Evolutionary conservation across 139 green algal genomes (phyloP).

Genomic region (Chlorella sp.): DNA sequence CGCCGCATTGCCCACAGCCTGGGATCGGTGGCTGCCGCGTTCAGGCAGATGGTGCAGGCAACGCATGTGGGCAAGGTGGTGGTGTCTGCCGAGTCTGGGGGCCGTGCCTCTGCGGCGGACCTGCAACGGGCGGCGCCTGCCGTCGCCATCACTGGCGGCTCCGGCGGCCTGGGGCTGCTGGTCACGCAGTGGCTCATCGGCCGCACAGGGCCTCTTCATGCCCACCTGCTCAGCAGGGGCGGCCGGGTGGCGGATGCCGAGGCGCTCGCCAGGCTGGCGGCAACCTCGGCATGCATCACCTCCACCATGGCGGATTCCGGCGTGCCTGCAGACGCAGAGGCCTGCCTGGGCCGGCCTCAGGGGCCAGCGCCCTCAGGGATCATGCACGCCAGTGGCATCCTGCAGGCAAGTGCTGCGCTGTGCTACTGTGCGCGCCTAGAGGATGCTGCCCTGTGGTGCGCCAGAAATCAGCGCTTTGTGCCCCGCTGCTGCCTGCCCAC

Average conservation of each 20-base stretch:
- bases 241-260: conserved; percentile 13
- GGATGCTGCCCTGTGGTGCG: too few relatives aligned
- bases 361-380: conserved; percentile 29
- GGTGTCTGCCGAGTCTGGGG: conserved; percentile 20
- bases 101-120: neutral
- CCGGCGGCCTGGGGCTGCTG: conserved; percentile 25
- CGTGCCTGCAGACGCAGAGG: conserved; percentile 21
- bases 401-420: too few relatives aligned
- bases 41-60: conserved; percentile 84
- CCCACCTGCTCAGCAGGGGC: conserved; percentile 36
- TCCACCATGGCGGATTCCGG: conserved; percentile 27
- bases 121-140: neutral
- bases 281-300: conserved; percentile 8
- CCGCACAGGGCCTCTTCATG: neutral
- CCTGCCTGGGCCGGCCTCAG: neutral
- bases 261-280: neutral
- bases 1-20: conserved; percentile 49
- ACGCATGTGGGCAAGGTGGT: conserved; percentile 88
- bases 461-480: too few relatives aligned
- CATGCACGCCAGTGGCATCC: conserved; percentile 73
- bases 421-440: too few relatives aligned
- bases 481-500: too few relatives aligned
- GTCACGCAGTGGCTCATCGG: conserved; percentile 35
- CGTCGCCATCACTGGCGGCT: conserved; percentile 46
- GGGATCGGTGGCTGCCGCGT: conserved; percentile 51